phyloP scores from a whole-genome alignment of 345 rosid genomes.

The Kandelia obovata region DNA sequence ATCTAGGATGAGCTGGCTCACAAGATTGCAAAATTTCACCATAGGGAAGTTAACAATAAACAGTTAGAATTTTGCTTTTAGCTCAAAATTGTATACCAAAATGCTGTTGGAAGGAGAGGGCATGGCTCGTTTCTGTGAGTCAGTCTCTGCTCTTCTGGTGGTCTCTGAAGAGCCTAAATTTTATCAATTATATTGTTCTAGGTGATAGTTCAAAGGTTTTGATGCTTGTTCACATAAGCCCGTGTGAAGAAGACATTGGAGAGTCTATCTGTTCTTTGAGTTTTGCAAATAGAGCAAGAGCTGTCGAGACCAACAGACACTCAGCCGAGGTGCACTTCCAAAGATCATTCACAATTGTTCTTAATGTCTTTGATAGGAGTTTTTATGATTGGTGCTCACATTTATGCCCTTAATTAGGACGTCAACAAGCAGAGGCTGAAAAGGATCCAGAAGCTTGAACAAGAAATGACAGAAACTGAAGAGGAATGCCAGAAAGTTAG shows the following conservation, averaged over 20 bases:
- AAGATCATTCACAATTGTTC: background rate
- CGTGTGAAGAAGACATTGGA: slow-evolving; percentile 63
- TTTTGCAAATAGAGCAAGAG: slow-evolving; percentile 85
- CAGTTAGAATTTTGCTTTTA: background rate
- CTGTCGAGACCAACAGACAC: slow-evolving; percentile 57
- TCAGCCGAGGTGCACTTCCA: slow-evolving; percentile 43
- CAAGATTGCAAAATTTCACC: too few relatives aligned
- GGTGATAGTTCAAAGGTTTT: slow-evolving; percentile 77
- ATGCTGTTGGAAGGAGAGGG: background rate
- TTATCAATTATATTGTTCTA: slow-evolving; percentile 22
- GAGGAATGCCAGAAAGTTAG: slow-evolving; percentile 43
- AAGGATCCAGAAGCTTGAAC: slow-evolving; percentile 54
- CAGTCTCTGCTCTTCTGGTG: too few relatives aligned
- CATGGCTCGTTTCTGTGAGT: too few relatives aligned
- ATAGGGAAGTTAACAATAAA: too few relatives aligned
- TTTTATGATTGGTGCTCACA: slow-evolving; percentile 9
- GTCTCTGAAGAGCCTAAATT: background rate
- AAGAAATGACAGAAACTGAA: slow-evolving; percentile 56
- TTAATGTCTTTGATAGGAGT: background rate
- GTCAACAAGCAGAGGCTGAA: slow-evolving; percentile 50
- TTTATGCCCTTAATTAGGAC: slow-evolving; percentile 39
- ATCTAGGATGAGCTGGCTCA: too few relatives aligned
- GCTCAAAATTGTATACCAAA: background rate
- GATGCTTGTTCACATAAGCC: slow-evolving; percentile 90
- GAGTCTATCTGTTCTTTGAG: slow-evolving; percentile 81